Evolutionary conservation across 2,329 filamentous ascomycete genomes (phyloP).

Genomic region (Samsoniella hepiali): DNA sequence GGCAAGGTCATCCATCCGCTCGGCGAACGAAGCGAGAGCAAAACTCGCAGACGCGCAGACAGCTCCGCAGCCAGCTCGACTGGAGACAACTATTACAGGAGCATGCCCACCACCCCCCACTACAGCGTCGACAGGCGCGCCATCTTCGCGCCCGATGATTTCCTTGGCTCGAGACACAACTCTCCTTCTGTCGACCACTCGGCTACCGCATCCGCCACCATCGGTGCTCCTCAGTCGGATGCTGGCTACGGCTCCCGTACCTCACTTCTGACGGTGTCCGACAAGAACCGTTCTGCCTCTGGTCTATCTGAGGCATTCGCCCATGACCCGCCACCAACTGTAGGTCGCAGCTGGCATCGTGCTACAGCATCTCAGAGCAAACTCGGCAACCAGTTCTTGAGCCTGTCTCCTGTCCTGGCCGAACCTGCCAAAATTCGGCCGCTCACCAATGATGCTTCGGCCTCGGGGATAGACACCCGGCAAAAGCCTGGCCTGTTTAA

Average conservation of each 20-base stretch:
- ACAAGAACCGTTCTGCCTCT: neutral
- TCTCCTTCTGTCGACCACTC: constrained; percentile 23
- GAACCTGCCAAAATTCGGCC: neutral
- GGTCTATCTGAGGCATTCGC: constrained; percentile 21
- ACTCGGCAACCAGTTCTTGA: constrained; percentile 41
- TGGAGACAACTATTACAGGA: constrained; percentile 49
- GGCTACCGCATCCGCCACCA: constrained; percentile 24
- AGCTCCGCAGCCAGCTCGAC: constrained; percentile 65
- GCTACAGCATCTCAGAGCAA: constrained; percentile 46
- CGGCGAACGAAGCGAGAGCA: constrained; percentile 54
- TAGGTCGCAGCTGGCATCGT: constrained; percentile 33
- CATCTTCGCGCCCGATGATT: constrained; percentile 53
- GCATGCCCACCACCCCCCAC: constrained; percentile 49
- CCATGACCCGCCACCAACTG: constrained; percentile 28
- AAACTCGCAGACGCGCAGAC: constrained; percentile 52
- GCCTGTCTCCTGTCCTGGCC: constrained; percentile 28
- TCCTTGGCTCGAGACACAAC: constrained; percentile 40
- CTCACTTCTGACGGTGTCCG: constrained; percentile 27
- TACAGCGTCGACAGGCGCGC: constrained; percentile 51
- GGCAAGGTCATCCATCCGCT: constrained; percentile 62
- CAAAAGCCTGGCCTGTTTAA: constrained; percentile 56
- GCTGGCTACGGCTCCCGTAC: constrained; percentile 40
- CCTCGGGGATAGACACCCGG: constrained; percentile 40
- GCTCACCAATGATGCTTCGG: constrained; percentile 27
- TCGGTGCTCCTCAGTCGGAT: constrained; percentile 27